Evolutionary conservation across 192 early-diverging fungal genomes (phyloP), one percentile per base, ranked within the genome.

Genomic region (Allomyces javanicus): DNA sequence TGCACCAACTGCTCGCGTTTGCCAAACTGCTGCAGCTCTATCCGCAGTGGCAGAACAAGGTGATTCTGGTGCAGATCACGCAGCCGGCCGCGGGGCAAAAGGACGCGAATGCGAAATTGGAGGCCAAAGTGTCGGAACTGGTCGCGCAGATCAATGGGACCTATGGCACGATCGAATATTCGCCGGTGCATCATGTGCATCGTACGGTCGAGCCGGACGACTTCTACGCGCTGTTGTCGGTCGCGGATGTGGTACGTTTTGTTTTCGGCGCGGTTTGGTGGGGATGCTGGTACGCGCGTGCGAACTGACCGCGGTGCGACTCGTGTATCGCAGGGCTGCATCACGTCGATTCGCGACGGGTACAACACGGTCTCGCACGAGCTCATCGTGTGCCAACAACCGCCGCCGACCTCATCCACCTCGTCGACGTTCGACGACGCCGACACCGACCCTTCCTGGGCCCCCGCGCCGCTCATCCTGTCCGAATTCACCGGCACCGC

Each of bases 331-430:
- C 9, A 40, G 33, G 33, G 86, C 0, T 73, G 97, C 63, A 94
- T 96, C 69, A 99, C 96, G 0, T 81, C 85, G 33, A 81, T 95
- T 17, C 85, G 93, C 26, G 96, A 99, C 70, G 96, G 94, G 22
- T 96, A 97, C 94, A 99, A 99, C 72, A 95, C 94, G 0, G 89
- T 89, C 17, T 89, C 87, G 62, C 88, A 94, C 66, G 93, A 96
- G 73, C 95, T 86, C 71, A 85, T 94, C 14, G 87, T 98, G 33
- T 93, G 91, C 74, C 94, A 97, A 75, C 76, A 86, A 24, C 86
- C 90, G 66, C 33, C 33, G 33, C 33, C 33, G 33, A 40, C 33
- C 33, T 40, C 33, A 40, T 40, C 33, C 33, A 40, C 33, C 33
- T 40, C 33, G 33, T 40, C 33, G 4, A 40, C 33, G 4, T 40